phyloP scores from a whole-genome alignment of 441 rosid species.

The Iberis amara region DNA sequence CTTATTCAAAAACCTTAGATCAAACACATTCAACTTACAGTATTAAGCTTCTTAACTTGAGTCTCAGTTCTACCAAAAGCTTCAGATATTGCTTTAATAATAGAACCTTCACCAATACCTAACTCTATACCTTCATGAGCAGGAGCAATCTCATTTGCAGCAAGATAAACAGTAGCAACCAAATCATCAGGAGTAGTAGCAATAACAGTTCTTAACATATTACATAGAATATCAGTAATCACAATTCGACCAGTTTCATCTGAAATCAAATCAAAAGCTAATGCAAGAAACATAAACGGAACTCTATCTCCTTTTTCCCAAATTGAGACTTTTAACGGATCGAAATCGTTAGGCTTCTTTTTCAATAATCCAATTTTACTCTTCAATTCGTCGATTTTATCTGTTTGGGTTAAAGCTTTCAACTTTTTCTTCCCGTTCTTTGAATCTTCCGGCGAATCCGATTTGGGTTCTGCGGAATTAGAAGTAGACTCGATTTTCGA shows the following conservation, averaged over 20 bases:
- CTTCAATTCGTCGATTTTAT: constrained; percentile 45
- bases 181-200: constrained; percentile 72
- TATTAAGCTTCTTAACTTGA: constrained; percentile 57
- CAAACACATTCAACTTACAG: constrained; percentile 35
- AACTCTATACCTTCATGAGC: constrained; percentile 83
- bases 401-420: constrained; percentile 27
- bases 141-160: constrained; percentile 73
- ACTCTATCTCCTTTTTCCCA: constrained; percentile 81
- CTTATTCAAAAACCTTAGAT: background rate
- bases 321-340: constrained; percentile 44
- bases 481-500: background rate
- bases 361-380: constrained; percentile 49
- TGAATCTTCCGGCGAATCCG: constrained; percentile 26
- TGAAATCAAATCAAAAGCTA: constrained; percentile 68
- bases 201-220: constrained; percentile 77
- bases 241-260: constrained; percentile 65
- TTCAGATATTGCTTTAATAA: constrained; percentile 74
- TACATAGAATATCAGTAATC: constrained; percentile 77
- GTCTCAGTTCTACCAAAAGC: constrained; percentile 79
- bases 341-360: constrained; percentile 58
- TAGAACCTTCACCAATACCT: constrained; percentile 73
- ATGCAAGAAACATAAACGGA: constrained; percentile 62
- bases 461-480: constrained; percentile 24
- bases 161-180: constrained; percentile 57
- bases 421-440: constrained; percentile 34